Base-by-base conservation (phyloP, 495 filamentous ascomycete genomes). In the Elasticomyces elasticus region DNA sequence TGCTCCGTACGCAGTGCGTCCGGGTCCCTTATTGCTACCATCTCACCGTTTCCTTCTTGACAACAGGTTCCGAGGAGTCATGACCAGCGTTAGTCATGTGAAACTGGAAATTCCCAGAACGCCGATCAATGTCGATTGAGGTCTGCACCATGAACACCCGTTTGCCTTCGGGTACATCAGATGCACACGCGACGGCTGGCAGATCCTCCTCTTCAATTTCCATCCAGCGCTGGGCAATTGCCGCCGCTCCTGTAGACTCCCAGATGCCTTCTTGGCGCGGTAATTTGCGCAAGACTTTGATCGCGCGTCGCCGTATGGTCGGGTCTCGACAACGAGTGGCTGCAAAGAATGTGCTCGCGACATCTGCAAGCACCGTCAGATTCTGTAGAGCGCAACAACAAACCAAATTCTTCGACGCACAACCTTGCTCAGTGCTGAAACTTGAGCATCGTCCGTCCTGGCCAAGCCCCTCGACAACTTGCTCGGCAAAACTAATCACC, bases 261-360 rank as follows among this genome's bases (percentile, higher is more conserved):
- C 76, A 84, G 59, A 84, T 74, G 17, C 77, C 81, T 67, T 85
- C 82, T 58, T 80, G 71, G 28, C 80, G 67, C 3, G 75, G 73
- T 41, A 73, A 71, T 22, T 70, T 71, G 33, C 69, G 66, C 26
- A 85, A 66, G 10, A 83, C 61, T 48, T 69, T 64, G 40, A 84
- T 77, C 5, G 81, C 81, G 51, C 74, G 71, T 3, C 76, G 68
- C 12, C 81, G 70, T 43, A 79, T 72, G 0, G 63, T 41, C 0
- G 75, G 70, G 53, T 84, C 74, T 13, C 80, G 76, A 62, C 80
- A 85, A 54, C 75, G 75, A 12, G 75, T 78, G 7, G 76, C 80
- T 12, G 76, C 74, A 11, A 78, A 67, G 52, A 75, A 84, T 1
- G 83, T 68, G 0, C 76, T 72, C 15, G 68, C 69, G 7, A 82